These are phyloP conservation scores for Volvariella surrecta DNA, from an alignment of 1,284 basidiomycete genomes.

Conservation along the genomic window DNA sequence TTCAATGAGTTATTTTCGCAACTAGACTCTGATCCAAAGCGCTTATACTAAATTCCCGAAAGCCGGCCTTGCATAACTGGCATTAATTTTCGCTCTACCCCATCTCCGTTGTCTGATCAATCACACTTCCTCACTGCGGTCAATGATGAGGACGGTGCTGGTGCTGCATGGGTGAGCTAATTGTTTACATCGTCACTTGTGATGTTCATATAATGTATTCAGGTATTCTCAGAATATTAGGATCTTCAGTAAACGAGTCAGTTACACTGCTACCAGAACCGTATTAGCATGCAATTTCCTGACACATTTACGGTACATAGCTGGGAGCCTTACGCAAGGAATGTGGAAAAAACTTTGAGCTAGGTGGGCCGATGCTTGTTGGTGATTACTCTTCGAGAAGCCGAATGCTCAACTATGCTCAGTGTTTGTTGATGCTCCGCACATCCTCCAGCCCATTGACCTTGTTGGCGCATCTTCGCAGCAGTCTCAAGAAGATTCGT, in stretches of 20 bases:
- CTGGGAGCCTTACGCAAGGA: constrained; percentile 70
- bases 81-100: neutral
- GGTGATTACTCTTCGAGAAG: neutral
- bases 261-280: constrained; percentile 15
- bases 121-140: constrained; percentile 5
- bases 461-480: constrained; percentile 34
- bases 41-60: too few species aligned
- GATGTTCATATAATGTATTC: constrained; percentile 9
- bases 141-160: constrained; percentile 32
- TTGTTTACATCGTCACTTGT: constrained; percentile 2
- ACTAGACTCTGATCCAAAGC: too few species aligned
- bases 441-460: constrained; percentile 67
- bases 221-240: constrained; percentile 79
- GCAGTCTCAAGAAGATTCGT: constrained; percentile 15
- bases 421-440: constrained; percentile 81
- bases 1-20: too few species aligned
- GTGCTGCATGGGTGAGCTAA: constrained; percentile 51
- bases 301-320: constrained; percentile 25
- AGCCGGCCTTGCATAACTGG: neutral
- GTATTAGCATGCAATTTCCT: constrained; percentile 12
- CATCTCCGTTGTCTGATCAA: neutral
- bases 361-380: constrained; percentile 37
- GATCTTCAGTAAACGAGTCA: constrained; percentile 75
- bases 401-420: neutral
- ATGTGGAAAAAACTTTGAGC: constrained; percentile 58